Conservation (phyloP, 2,329 filamentous ascomycete genomes). For the Alternaria ventricosa region DNA sequence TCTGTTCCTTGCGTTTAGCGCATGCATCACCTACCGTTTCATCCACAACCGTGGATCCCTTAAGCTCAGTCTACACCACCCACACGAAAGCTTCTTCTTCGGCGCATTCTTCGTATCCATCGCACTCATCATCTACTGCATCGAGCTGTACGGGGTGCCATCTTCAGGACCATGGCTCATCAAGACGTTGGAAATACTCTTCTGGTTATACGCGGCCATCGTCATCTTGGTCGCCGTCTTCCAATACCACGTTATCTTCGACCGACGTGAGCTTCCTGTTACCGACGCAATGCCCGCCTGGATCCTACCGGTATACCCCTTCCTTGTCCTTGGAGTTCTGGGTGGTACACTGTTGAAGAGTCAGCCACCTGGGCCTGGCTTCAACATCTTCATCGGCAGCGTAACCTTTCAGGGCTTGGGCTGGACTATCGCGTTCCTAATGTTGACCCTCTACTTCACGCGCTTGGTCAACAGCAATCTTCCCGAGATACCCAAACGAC, state of each 20-base stretch:
- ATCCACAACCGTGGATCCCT: conserved; percentile 59
- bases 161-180: conserved; percentile 61
- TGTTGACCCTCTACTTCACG: conserved; percentile 74
- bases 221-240: conserved; percentile 69
- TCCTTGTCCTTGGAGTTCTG: conserved; percentile 48
- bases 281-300: conserved; percentile 51
- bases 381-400: conserved; percentile 58
- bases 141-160: conserved; percentile 68
- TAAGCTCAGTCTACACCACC: conserved; percentile 64
- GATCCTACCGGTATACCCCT: conserved; percentile 42
- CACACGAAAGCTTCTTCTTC: conserved; percentile 73
- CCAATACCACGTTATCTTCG: conserved; percentile 98
- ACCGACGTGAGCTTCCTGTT: conserved; percentile 65
- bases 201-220: conserved; percentile 71
- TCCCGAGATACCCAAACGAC: conserved; percentile 50
- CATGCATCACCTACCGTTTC: conserved; percentile 66
- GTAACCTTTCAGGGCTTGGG: conserved; percentile 73
- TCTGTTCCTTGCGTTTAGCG: conserved; percentile 64
- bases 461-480: conserved; percentile 68
- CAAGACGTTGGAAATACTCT: conserved; percentile 66
- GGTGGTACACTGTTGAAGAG: conserved; percentile 44
- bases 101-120: conserved; percentile 72
- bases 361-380: conserved; percentile 37
- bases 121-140: conserved; percentile 50
- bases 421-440: conserved; percentile 68